Evolutionary conservation across 2,329 filamentous ascomycete species (phyloP), one percentile per base, ranked within the genome.

Genomic region (Fusarium lateritium): DNA sequence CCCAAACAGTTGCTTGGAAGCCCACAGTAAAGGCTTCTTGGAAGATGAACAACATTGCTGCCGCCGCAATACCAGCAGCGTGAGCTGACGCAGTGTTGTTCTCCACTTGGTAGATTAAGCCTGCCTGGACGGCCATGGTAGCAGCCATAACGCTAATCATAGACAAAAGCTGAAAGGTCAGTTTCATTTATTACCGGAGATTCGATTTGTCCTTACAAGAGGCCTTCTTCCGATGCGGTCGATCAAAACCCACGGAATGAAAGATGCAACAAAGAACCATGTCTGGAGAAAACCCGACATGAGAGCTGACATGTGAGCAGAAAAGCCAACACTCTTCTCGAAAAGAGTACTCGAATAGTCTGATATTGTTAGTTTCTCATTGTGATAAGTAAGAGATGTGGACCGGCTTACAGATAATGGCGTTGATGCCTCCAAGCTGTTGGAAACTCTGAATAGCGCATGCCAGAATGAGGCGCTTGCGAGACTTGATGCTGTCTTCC

Each of bases 251-350:
- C 68, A 71, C 14, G 68, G 83, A 43, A 84, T 82, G 28, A 77
- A 79, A 9, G 77, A 80, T 3, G 79, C 79, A 13, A 78, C 28
- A 56, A 82, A 81, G 57, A 79, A 81, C 79, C 79, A 83, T 0
- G 84, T 85, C 73, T 85, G 82, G 14, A 86, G 76, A 65, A 85
- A 82, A 34, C 85, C 84, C n/a, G 83, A 83, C 74, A 88, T 83
- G 34, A 87, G 77, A 5, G 83, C 76, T 5, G 85, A 82, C 72
- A 85, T 80, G 43, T 82, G 78, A 2, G 78, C 70, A 19, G 72
- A 73, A 51, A 83, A 80, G 1, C 79, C 78, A 4, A 87, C 77
- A 19, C 81, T 83, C 19, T 80, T 72, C 53, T 84, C 77, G 54
- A 86, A 83, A 1, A 86, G 71, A 0, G 84, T 83, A 15, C 78